Evolutionary conservation across 2,329 filamentous ascomycete species (phyloP).

Genomic region (Tolypocladium tropicale): DNA sequence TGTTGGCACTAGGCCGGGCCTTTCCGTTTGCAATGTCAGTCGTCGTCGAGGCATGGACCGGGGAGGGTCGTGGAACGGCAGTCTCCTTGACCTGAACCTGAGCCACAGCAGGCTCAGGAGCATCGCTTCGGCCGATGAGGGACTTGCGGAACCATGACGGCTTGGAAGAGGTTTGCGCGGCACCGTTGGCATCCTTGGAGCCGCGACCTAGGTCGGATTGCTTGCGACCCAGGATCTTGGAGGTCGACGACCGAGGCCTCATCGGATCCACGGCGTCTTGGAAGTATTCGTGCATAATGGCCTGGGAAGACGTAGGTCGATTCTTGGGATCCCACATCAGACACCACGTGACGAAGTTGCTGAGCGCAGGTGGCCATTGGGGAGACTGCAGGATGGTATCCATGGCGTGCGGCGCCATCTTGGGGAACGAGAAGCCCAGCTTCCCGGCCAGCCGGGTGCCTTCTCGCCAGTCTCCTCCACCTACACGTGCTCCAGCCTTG

Average conservation of each 20-base stretch:
- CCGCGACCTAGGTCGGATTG: slow-evolving; percentile 70
- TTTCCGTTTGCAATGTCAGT: slow-evolving; percentile 26
- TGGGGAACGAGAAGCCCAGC: slow-evolving; percentile 96
- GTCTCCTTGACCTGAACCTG: slow-evolving; percentile 37
- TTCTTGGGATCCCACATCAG: slow-evolving; percentile 96
- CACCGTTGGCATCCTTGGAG: slow-evolving; percentile 45
- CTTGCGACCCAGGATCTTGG: slow-evolving; percentile 77
- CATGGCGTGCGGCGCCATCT: slow-evolving; percentile 97
- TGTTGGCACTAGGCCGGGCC: slow-evolving; percentile 44
- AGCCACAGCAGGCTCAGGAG: slow-evolving; percentile 46
- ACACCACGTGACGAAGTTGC: slow-evolving; percentile 95
- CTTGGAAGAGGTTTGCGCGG: slow-evolving; percentile 62
- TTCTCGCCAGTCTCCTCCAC: slow-evolving; percentile 95
- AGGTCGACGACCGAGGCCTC: slow-evolving; percentile 80
- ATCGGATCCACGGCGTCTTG: slow-evolving; percentile 83
- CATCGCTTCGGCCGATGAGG: slow-evolving; percentile 70
- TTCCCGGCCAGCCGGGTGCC: slow-evolving; percentile 88
- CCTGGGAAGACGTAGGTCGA: slow-evolving; percentile 84
- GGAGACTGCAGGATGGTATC: slow-evolving; percentile 85
- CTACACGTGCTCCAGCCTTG: slow-evolving; percentile 76
- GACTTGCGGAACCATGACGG: slow-evolving; percentile 97
- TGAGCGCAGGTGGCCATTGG: slow-evolving; percentile 82
- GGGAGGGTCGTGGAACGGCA: slow-evolving; percentile 31
- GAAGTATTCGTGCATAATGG: slow-evolving; percentile 94
- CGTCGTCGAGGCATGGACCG: slow-evolving; percentile 28